phyloP scores from a whole-genome alignment of 345 rosid genomes.

The Sonneratia alba region DNA sequence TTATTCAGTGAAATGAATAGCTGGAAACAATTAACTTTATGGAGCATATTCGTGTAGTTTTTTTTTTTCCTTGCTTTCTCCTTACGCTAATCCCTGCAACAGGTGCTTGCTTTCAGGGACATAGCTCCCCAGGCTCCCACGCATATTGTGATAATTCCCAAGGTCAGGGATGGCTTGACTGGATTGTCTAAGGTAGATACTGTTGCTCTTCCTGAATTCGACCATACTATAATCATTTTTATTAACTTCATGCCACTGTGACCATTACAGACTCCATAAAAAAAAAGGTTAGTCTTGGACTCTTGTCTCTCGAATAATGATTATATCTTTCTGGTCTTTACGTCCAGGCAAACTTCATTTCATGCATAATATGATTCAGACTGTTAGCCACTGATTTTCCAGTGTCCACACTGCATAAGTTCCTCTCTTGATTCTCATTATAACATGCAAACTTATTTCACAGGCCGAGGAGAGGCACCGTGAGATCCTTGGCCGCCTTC shows the following conservation, averaged over 20 bases:
- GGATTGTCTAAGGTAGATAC: conserved; percentile 69
- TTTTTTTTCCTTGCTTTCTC: background rate
- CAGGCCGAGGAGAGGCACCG: conserved; percentile 95
- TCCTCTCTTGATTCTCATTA: background rate
- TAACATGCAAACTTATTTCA: conserved; percentile 9
- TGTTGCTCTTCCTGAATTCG: background rate
- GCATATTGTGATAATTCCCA: conserved; percentile 82
- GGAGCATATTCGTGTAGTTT: background rate
- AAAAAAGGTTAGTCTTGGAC: no score
- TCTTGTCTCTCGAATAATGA: no score
- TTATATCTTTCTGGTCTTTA: background rate
- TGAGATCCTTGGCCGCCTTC: conserved; percentile 80
- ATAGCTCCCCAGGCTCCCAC: conserved; percentile 73
- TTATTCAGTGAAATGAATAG: background rate
- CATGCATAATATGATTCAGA: background rate
- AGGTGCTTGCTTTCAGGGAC: conserved; percentile 91
- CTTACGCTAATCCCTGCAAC: background rate
- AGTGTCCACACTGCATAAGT: background rate
- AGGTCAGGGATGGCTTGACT: conserved; percentile 74
- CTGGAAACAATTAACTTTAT: background rate
- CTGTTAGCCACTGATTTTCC: background rate
- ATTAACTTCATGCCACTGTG: background rate
- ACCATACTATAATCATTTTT: no score
- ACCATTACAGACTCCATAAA: no score
- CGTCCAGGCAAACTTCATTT: background rate